Evolutionary conservation across 2,329 filamentous ascomycete genomes (phyloP).

Genomic region (Diplodia sapinea): DNA sequence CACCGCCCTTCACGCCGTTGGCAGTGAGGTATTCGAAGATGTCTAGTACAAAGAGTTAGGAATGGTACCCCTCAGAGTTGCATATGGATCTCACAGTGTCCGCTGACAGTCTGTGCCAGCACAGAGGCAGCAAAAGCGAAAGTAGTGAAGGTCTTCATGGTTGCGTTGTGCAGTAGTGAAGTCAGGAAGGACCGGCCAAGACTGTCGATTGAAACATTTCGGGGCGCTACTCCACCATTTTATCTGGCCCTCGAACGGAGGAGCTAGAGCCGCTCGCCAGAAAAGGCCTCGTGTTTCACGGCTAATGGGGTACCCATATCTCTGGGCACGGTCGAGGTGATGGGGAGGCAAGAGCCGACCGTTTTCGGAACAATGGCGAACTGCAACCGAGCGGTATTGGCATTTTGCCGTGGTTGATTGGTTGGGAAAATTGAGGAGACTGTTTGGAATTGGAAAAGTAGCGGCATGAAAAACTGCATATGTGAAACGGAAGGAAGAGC

Average conservation of each 20-base stretch:
- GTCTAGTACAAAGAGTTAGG: conserved; percentile 37
- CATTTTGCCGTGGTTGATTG: neutral
- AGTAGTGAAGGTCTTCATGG: conserved; percentile 46
- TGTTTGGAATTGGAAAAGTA: neutral
- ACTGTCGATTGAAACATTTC: conserved; percentile 17
- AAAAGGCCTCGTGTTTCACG: conserved; percentile 11
- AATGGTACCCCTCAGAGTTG: neutral
- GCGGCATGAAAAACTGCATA: neutral
- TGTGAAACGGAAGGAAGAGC: conserved; percentile 27
- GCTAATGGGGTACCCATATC: conserved; percentile 10
- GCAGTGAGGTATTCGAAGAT: conserved; percentile 48
- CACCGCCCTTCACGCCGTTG: conserved; percentile 43
- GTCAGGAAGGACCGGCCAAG: conserved; percentile 15
- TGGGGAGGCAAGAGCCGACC: neutral
- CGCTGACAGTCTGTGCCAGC: conserved; percentile 44
- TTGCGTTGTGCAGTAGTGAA: conserved; percentile 4
- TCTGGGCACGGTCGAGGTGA: neutral
- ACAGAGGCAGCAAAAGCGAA: conserved; percentile 42
- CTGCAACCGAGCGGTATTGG: neutral
- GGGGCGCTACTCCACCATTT: neutral
- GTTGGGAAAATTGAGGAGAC: conserved; percentile 6
- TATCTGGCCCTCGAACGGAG: conserved; percentile 9
- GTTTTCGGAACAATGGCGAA: conserved; percentile 5
- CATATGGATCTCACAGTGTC: conserved; percentile 41
- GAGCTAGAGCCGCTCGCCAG: conserved; percentile 4